Evolutionary conservation across 2,329 filamentous ascomycete species (phyloP), one percentile per base, ranked within the genome.

Genomic region (Lasiodiplodia hormozganensis): DNA sequence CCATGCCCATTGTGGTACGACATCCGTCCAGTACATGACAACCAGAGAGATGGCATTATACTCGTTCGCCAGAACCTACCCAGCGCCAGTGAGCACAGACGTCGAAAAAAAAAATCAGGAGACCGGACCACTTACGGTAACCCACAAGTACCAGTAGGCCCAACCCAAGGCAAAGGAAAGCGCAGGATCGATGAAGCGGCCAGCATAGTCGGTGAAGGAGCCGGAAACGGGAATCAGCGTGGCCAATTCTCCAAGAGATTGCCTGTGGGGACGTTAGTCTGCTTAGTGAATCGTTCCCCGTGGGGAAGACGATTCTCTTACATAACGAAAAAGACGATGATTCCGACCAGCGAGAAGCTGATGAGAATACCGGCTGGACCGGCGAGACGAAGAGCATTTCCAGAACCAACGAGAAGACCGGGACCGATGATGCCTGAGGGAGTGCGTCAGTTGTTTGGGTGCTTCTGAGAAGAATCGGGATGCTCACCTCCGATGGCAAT

Each of bases 1-100:
- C 82, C 82, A 85, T 3, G 74, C 82, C 72, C 81, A 85, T 57
- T 78, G 76, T 0, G 83, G 83, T 1, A 84, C 76, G 1, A 76
- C 76, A 34, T 82, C 77, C 0, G 80, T 81, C 82, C 83, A 85
- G 57, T 82, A 81, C 4, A 77, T 77, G 68, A 84, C 79, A 4
- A 85, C 79, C 3, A 69, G 54, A 2, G 81, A 80, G 52, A 84
- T 80, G 7, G 80, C 79, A 70, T 84, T 84, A 65, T 83, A 84
- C 72, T 84, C 82, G 66, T 75, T 77, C 2, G 77, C 77, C 52
- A 79, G 74, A 52, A 82, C 68, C 60, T 69, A n/a, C 7, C 40
- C n/a, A 10, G 12, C 23, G 65, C 52, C 40, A 67, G 54, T 28
- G n/a, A 21, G 14, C 18, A 11, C 12, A 34, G 40, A 21, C 28